A percentile compares a stretch with the other conserved stretches of the same genome.
phyloP scores from a whole-genome alignment of 192 early-diverging fungal genomes.

The Coemansia sp. region DNA sequence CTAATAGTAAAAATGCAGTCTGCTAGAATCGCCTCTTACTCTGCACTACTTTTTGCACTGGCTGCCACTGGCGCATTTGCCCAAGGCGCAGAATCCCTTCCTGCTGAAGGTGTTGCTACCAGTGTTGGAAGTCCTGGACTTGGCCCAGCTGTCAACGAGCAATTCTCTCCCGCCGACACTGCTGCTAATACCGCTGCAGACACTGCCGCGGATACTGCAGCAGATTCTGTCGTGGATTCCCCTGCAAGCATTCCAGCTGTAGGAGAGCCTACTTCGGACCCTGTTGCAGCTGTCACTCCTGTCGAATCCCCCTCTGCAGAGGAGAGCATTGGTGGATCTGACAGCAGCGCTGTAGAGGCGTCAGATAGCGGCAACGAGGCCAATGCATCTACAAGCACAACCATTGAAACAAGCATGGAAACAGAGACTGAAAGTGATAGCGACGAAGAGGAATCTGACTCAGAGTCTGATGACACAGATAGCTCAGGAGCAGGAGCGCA shows the following conservation, averaged over 20 bases:
- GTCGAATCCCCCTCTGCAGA: background rate
- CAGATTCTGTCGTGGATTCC: no score
- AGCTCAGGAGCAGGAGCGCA: background rate
- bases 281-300: no score
- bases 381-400: background rate
- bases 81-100: background rate
- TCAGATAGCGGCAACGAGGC: background rate
- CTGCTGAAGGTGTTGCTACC: background rate
- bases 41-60: background rate
- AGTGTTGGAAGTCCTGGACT: background rate
- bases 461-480: background rate
- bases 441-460: background rate
- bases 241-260: no score
- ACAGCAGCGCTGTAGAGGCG: background rate
- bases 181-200: no score
- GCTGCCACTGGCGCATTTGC: background rate
- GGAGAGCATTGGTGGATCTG: background rate
- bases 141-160: no score
- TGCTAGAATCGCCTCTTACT: background rate
- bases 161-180: no score
- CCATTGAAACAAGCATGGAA: background rate
- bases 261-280: no score
- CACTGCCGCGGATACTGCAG: no score
- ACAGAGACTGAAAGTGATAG: constrained; percentile 2
- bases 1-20: no score